A percentile compares a stretch with the other conserved stretches of the same genome.
Conservation (phyloP, 345 rosid species). For the Citrus trifoliata region DNA sequence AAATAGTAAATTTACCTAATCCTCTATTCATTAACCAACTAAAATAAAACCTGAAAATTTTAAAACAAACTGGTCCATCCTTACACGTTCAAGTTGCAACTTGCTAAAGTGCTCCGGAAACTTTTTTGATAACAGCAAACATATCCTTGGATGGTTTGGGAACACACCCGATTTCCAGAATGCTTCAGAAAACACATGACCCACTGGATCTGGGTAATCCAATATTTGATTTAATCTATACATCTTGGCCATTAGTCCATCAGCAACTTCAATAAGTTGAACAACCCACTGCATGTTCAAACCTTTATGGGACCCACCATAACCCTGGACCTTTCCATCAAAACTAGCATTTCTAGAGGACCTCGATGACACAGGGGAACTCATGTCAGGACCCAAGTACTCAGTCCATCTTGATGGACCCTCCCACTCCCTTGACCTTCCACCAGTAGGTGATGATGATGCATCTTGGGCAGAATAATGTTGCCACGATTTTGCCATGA, state of each 20-base stretch:
- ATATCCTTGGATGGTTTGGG: constrained; percentile 84
- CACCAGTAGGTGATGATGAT: constrained; percentile 50
- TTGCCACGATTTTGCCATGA: constrained; percentile 70
- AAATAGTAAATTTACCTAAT: constrained; percentile 5
- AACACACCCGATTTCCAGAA: constrained; percentile 96
- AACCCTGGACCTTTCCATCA: constrained; percentile 67
- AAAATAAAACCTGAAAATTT: background rate
- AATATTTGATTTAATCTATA: constrained; percentile 87
- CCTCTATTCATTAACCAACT: constrained; percentile 10
- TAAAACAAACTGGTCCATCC: constrained; percentile 18
- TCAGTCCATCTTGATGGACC: constrained; percentile 96
- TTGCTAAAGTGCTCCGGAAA: constrained; percentile 95
- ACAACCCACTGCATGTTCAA: constrained; percentile 90
- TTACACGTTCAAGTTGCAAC: constrained; percentile 95
- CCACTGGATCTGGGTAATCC: constrained; percentile 84
- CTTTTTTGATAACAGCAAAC: constrained; percentile 84
- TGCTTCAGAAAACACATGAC: constrained; percentile 69
- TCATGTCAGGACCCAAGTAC: constrained; percentile 77
- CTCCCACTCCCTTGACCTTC: constrained; percentile 85
- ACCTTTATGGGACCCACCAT: constrained; percentile 70
- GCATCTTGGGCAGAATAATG: constrained; percentile 52
- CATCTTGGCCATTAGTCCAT: constrained; percentile 97
- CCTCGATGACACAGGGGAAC: constrained; percentile 47
- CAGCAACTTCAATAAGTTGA: constrained; percentile 91
- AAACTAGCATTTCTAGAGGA: constrained; percentile 51